These are phyloP conservation scores for Xylariaceae sp. DNA, from an alignment of 2,329 filamentous ascomycete genomes.

Conservation along the genomic window DNA sequence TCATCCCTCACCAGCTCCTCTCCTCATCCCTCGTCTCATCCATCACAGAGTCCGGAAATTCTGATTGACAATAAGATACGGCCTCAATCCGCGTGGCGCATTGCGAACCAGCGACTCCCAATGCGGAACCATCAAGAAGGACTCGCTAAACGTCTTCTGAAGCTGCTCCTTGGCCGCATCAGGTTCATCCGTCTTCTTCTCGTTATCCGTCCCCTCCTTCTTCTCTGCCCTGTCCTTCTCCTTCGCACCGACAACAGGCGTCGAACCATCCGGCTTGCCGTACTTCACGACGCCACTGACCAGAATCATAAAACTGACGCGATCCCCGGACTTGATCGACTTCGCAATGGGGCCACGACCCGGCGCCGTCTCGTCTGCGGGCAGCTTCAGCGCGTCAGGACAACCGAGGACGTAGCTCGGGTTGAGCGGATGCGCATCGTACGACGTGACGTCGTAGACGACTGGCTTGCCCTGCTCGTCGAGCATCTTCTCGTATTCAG, in stretches of 20 bases:
- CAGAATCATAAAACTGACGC: conserved; percentile 66
- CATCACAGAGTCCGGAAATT: conserved; percentile 57
- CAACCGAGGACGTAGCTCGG: conserved; percentile 55
- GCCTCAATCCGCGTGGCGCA: conserved; percentile 47
- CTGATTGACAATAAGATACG: conserved; percentile 66
- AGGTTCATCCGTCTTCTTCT: conserved; percentile 26
- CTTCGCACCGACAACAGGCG: no score
- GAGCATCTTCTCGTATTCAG: conserved; percentile 64
- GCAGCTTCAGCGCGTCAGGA: conserved; percentile 37
- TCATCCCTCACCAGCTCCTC: neutral
- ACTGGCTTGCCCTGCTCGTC: conserved; percentile 48
- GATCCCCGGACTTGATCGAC: conserved; percentile 42
- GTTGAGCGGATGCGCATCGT: conserved; percentile 76
- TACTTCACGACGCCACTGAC: conserved; percentile 41
- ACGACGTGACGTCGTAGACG: conserved; percentile 67
- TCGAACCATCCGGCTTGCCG: conserved; percentile 34
- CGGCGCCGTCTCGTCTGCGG: neutral
- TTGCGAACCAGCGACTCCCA: conserved; percentile 53
- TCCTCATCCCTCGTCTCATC: neutral
- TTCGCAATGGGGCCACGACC: conserved; percentile 20
- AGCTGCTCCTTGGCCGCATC: conserved; percentile 37
- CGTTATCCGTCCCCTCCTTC: no score
- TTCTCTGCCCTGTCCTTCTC: no score
- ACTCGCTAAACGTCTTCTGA: conserved; percentile 71
- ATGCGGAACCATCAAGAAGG: conserved; percentile 75